Percentiles rank a stretch among this genome's conserved stretches.
Conservation (phyloP, 805 yeast species). For the Ogataea pignaliae region DNA sequence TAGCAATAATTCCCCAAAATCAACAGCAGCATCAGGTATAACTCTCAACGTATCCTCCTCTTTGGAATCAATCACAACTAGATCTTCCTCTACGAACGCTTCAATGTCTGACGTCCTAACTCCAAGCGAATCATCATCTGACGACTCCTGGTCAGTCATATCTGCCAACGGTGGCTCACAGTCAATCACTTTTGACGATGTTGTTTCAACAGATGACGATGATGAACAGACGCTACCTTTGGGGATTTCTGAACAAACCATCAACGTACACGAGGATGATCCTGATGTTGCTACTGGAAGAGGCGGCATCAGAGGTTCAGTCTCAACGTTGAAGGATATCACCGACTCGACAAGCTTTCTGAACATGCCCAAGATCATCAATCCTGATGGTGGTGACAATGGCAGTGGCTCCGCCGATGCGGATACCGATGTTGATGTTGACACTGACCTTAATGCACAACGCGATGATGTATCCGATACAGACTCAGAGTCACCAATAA, state of each 20-base stretch:
- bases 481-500: no score
- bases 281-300: no score
- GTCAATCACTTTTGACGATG: conserved; percentile 12
- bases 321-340: conserved; percentile 15
- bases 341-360: conserved; percentile 8
- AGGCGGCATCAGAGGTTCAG: conserved; percentile 9
- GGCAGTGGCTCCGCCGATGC: neutral
- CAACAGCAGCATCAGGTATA: neutral
- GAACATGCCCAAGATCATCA: conserved; percentile 13
- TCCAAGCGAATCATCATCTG: conserved; percentile 18
- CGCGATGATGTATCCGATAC: no score
- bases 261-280: neutral
- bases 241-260: neutral
- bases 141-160: conserved; percentile 21
- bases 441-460: no score
- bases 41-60: no score
- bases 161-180: conserved; percentile 5
- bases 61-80: neutral
- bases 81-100: neutral
- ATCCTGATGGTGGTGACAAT: no score
- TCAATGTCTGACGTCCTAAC: conserved; percentile 15
- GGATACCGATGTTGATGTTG: no score
- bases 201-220: conserved; percentile 20
- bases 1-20: neutral
- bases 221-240: neutral